These are phyloP conservation scores for Dentipellis fragilis DNA, from an alignment of 768 basidiomycete genomes.

Conservation along the genomic window DNA sequence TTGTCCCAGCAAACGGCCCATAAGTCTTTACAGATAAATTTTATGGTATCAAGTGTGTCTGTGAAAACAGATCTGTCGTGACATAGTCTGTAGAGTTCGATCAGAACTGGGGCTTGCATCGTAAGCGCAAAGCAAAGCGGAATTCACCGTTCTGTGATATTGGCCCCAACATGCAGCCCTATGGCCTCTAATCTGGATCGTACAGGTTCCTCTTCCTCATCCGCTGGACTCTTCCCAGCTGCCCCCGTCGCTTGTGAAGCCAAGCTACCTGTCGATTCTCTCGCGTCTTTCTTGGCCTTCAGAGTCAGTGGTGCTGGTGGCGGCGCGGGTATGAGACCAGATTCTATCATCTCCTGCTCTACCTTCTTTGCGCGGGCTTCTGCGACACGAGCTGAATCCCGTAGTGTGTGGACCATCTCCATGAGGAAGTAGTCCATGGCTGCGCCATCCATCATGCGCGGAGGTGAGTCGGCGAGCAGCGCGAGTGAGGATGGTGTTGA, in stretches of 20 bases:
- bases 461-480: conserved; percentile 56
- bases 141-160: conserved; percentile 73
- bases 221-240: conserved; percentile 19
- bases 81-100: conserved; percentile 46
- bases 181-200: conserved; percentile 68
- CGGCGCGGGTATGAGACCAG: conserved; percentile 56
- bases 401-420: conserved; percentile 65
- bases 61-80: conserved; percentile 65
- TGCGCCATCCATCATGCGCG: conserved; percentile 50
- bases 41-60: conserved; percentile 83
- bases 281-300: conserved; percentile 28
- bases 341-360: conserved; percentile 72
- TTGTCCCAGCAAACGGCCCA: conserved; percentile 90
- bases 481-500: conserved; percentile 26
- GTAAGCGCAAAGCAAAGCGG: neutral
- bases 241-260: conserved; percentile 14
- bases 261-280: conserved; percentile 27
- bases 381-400: conserved; percentile 66
- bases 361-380: conserved; percentile 53
- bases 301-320: conserved; percentile 29
- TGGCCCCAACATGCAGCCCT: conserved; percentile 79
- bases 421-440: conserved; percentile 84
- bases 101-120: neutral
- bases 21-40: conserved; percentile 95
- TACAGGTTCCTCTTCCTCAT: conserved; percentile 70